A percentile compares a stretch with the other conserved stretches of the same genome.
These are phyloP conservation scores for Martensiomyces pterosporus DNA, from an alignment of 192 early-diverging fungal species.

Conservation along the genomic window DNA sequence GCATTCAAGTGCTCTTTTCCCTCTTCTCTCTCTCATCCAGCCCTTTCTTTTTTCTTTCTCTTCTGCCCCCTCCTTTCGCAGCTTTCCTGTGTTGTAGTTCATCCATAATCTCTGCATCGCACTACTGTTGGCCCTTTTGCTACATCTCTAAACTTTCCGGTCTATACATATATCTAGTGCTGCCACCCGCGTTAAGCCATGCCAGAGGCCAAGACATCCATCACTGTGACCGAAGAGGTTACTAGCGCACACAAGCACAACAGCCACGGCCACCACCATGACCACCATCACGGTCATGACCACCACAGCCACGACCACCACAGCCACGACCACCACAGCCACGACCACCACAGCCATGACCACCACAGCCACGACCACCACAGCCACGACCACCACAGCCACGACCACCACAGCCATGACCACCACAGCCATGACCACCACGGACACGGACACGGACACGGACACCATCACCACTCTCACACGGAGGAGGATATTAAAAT, in stretches of 20 bases:
- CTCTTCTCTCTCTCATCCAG: no score
- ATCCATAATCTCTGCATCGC: no score
- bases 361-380: conserved; percentile 8
- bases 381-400: conserved; percentile 8
- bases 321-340: conserved; percentile 6
- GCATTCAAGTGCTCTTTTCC: no score
- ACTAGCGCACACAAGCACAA: conserved; percentile 5
- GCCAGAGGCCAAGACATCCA: background rate
- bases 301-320: conserved; percentile 11
- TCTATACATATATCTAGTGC: no score
- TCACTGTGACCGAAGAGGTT: background rate
- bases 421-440: conserved; percentile 6
- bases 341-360: conserved; percentile 6
- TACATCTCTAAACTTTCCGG: no score
- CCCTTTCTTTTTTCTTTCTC: no score
- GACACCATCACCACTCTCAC: conserved; percentile 6
- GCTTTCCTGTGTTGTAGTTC: no score
- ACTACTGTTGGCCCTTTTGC: no score
- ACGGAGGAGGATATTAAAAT: background rate
- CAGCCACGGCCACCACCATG: conserved; percentile 2
- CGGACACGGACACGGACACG: conserved; percentile 4
- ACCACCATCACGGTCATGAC: conserved; percentile 1
- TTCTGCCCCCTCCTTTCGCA: no score
- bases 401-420: conserved; percentile 13
- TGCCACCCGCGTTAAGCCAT: no score